Conservation (phyloP, 1,284 basidiomycete species). For the Blastosporella zonata region DNA sequence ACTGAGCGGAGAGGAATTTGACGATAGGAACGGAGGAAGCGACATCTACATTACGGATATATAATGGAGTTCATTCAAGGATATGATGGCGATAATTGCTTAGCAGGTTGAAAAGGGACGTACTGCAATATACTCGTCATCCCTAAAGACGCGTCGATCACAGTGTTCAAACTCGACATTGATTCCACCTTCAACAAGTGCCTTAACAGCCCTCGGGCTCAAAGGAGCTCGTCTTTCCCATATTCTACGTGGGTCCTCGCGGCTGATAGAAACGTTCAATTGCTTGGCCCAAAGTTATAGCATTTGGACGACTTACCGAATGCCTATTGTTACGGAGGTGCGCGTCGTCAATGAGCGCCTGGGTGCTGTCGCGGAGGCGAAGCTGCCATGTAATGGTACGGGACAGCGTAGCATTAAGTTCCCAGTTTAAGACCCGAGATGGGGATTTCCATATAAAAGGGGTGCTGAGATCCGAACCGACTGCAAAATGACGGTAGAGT, state of each 20-base stretch:
- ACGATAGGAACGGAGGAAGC: neutral
- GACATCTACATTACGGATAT: neutral
- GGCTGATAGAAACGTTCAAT: slow-evolving; percentile 24
- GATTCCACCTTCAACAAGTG: slow-evolving; percentile 56
- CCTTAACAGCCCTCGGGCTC: slow-evolving; percentile 68
- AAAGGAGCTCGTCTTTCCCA: slow-evolving; percentile 89
- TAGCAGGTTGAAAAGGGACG: too few relatives aligned
- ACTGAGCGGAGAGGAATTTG: neutral
- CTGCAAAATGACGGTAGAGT: slow-evolving; percentile 4
- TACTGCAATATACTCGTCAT: slow-evolving; percentile 67
- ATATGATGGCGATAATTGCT: too few relatives aligned
- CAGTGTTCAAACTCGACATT: slow-evolving; percentile 76
- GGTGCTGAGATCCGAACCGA: slow-evolving; percentile 19
- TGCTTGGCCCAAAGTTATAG: neutral
- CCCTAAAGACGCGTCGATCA: slow-evolving; percentile 68
- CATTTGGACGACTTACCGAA: slow-evolving; percentile 34
- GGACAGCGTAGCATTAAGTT: slow-evolving; percentile 8
- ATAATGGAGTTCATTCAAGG: neutral
- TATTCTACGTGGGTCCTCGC: slow-evolving; percentile 76
- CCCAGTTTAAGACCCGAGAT: neutral
- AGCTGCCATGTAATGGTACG: slow-evolving; percentile 1
- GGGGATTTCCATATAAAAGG: slow-evolving; percentile 8
- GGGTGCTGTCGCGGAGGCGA: neutral
- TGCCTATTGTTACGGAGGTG: slow-evolving; percentile 43
- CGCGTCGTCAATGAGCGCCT: neutral